Conservation (phyloP, 2,329 filamentous ascomycete species). For the Phialocephala sp. region DNA sequence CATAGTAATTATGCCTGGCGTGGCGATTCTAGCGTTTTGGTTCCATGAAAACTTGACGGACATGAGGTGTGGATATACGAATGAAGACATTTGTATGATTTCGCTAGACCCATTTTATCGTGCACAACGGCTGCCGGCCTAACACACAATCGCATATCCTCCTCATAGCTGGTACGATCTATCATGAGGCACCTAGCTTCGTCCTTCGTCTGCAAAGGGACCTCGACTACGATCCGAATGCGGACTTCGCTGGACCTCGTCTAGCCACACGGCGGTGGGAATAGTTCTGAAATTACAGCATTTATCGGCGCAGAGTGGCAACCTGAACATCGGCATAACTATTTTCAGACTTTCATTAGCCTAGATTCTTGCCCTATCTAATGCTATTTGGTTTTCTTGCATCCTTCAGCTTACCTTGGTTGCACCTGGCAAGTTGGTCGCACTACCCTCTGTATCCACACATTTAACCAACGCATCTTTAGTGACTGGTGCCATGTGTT, state of each 20-base stretch:
- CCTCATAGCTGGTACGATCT: no score
- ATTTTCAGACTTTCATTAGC: slow-evolving; percentile 9
- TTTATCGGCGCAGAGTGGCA: slow-evolving; percentile 30
- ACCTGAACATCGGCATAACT: slow-evolving; percentile 27
- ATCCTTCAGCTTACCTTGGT: slow-evolving; percentile 20
- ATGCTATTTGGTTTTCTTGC: not conserved
- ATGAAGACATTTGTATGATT: no score
- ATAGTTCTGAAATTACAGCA: slow-evolving; percentile 20
- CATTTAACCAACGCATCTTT: slow-evolving; percentile 23
- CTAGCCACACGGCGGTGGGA: slow-evolving; percentile 24
- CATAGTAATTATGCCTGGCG: no score
- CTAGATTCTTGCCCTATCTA: not conserved
- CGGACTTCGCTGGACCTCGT: not conserved
- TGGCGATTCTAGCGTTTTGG: no score
- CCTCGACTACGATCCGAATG: not conserved
- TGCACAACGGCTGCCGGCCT: no score
- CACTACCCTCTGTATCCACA: slow-evolving; percentile 20
- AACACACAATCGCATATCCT: no score
- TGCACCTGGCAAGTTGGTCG: slow-evolving; percentile 23
- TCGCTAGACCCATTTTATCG: no score
- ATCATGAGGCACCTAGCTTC: not conserved
- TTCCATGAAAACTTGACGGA: no score
- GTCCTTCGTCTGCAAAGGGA: not conserved
- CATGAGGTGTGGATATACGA: no score
- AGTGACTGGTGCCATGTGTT: slow-evolving; percentile 16